A percentile compares a stretch with the other conserved stretches of the same genome.
Evolutionary conservation across 2,329 filamentous ascomycete species (phyloP).

Genomic region (Colletotrichum siamense): DNA sequence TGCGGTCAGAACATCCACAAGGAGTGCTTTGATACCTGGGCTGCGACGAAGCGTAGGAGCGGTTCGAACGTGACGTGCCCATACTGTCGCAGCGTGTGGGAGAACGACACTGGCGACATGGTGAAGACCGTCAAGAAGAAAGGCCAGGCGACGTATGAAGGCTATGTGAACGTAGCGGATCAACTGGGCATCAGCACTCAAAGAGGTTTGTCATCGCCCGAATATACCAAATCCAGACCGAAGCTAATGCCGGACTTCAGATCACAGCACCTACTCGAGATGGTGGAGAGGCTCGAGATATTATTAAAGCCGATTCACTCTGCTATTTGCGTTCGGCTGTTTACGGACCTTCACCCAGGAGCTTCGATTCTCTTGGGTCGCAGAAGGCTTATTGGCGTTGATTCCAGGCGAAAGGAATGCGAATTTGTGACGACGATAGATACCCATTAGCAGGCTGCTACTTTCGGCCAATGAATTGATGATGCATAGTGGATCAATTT

Average conservation of each 20-base stretch:
- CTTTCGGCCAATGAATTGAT: neutral
- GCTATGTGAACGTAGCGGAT: slow-evolving; percentile 66
- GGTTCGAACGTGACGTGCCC: slow-evolving; percentile 59
- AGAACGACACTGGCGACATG: slow-evolving; percentile 44
- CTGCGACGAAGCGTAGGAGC: slow-evolving; percentile 46
- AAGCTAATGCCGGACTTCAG: no score
- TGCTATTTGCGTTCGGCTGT: neutral
- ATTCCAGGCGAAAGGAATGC: neutral
- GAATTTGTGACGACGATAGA: neutral
- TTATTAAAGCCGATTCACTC: neutral
- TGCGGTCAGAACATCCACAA: slow-evolving; percentile 63
- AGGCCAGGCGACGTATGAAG: slow-evolving; percentile 49
- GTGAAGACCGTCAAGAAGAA: slow-evolving; percentile 49
- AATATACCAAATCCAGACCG: no score
- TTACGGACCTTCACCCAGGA: neutral
- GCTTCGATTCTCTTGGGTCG: neutral
- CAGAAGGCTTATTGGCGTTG: neutral
- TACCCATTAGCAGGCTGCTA: neutral
- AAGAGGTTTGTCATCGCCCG: slow-evolving; percentile 54
- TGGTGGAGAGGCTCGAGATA: neutral
- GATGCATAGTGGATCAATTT: neutral
- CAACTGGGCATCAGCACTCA: slow-evolving; percentile 61
- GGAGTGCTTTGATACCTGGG: slow-evolving; percentile 61
- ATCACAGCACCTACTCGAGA: slow-evolving; percentile 13
- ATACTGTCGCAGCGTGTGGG: slow-evolving; percentile 65